Base-by-base conservation (phyloP, 2,329 filamentous ascomycete genomes). In the Waltergamsia citrina region DNA sequence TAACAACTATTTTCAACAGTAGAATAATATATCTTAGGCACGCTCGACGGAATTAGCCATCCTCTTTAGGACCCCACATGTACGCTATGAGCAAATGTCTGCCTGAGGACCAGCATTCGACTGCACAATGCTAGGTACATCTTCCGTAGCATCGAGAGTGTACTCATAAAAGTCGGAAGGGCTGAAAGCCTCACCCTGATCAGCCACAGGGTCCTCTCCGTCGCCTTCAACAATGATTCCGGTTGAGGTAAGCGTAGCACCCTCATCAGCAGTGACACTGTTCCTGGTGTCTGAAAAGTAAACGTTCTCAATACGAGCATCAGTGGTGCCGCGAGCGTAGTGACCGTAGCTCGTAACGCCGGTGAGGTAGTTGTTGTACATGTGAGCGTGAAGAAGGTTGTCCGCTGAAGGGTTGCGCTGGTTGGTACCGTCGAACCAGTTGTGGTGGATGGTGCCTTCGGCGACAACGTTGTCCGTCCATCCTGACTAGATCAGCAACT, bases 331-430 rank as follows among this genome's bases (percentile, higher is more conserved):
- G 7, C 46, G 43, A 9, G 43, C 40, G 33, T 48, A 48, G 42
- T 48, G 44, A 7, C 47, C 46, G 33, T 48, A 47, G 3, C 41
- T 44, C 8, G 41, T 46, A 28, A 40, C 35, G 6, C 43, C 43
- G 34, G 42, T 33, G 14, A 48, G 39, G 32, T 47, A 46, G 37
- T 49, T 49, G 37, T 49, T 49, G 44, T 49, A 49, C n/a, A 49
- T 32, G 29, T 49, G 47, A 16, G 42, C 44, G 33, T 45, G 33
- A 25, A 41, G 41, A 22, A 49, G 38, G 35, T 47, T 47, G 41
- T 48, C 47, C 27, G 39, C 43, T 3, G 43, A 44, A 3, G 46
- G 47, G 37, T 49, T 49, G 29, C 47, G 46, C 36, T 47, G 43
- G 7, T 29, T 41, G 12, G 46, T 49, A 4, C 38, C 14, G 41